Percentiles rank a stretch among this genome's conserved stretches.
Evolutionary conservation across 1,284 basidiomycete species (phyloP).

Genomic region (Cryptococcus depauperatus): DNA sequence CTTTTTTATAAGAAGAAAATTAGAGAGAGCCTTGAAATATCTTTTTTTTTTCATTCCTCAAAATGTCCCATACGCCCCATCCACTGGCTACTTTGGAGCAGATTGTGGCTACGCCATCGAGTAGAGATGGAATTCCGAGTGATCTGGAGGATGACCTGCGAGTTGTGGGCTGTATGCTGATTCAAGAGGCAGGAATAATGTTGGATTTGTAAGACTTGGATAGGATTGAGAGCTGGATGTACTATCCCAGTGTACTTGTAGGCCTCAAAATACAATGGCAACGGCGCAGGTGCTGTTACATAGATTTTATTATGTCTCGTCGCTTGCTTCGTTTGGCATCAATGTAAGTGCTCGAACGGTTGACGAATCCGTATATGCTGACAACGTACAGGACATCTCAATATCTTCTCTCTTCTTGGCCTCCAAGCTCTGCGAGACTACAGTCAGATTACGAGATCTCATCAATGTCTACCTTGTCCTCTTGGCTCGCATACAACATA

Average conservation of each 20-base stretch:
- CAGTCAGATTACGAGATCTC: slow-evolving; percentile 81
- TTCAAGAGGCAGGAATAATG: slow-evolving; percentile 87
- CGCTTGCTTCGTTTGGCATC: slow-evolving; percentile 85
- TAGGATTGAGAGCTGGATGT: too few relatives aligned
- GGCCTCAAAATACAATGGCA: slow-evolving; percentile 93
- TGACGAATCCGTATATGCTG: neutral
- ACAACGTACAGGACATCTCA: slow-evolving; percentile 62
- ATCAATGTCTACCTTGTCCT: slow-evolving; percentile 90
- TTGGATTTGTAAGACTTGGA: slow-evolving; percentile 79
- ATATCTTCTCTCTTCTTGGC: slow-evolving; percentile 91
- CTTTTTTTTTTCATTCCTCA: neutral
- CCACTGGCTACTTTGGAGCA: slow-evolving; percentile 76
- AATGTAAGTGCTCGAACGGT: slow-evolving; percentile 54
- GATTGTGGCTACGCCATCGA: slow-evolving; percentile 68
- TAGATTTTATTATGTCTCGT: slow-evolving; percentile 92
- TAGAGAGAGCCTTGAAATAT: neutral
- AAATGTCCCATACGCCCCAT: slow-evolving; percentile 58
- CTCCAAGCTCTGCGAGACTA: slow-evolving; percentile 92
- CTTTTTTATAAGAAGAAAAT: too few relatives aligned
- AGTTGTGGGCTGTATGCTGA: slow-evolving; percentile 80
- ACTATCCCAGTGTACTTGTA: too few relatives aligned
- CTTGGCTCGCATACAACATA: slow-evolving; percentile 30
- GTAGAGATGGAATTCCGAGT: slow-evolving; percentile 67
- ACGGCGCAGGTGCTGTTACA: slow-evolving; percentile 95
- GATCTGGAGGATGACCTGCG: slow-evolving; percentile 79